Evolutionary conservation across 2,329 filamentous ascomycete genomes (phyloP), one percentile per base, ranked within the genome.

Genomic region (Alternaria incomplexa): DNA sequence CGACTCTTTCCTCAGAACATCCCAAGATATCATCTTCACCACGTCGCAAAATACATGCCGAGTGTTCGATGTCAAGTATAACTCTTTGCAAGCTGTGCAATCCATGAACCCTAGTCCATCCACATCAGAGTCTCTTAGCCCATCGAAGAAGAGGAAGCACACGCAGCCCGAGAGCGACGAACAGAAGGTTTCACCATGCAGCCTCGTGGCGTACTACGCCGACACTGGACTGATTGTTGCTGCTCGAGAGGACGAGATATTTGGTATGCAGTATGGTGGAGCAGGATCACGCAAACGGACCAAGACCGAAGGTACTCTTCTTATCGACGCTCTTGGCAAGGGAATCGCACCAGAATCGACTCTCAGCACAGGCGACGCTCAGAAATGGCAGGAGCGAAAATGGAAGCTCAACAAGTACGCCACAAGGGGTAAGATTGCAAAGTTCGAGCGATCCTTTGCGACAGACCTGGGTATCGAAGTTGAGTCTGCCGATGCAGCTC

Each of bases 281-380:
- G 61, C 72, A 6, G 68, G 73, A 7, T 63, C 74, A 10, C 73
- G 76, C 7, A 83, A 82, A 64, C 75, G 79, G 25, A 66, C 70
- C n/a, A 81, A 75, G 67, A 69, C 71, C 5, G 69, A 76, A 43
- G 77, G 77, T 55, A 89, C 90, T 9, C 82, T 92, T 8, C 81
- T 94, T 25, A 90, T 92, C 32, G 91, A 94, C 73, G 91, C 91
- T 0, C 87, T 94, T 57, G 90, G 91, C 2, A 89, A 89, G 63
- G 91, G 90, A 3, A 81, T 87, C 30, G 52, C 62, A 10, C 44
- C 61, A 15, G 62, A 61, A 13, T 32, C 56, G 5, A 23, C 36
- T 22, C 22, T 13, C n/a, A 17, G 26, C 13, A 58, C 52, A 25
- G 44, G 61, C 17, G 69, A 72, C 15, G 66, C 53, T 60, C 65